These are phyloP conservation scores for Ophiognomonia clavigignenti-juglandacearum DNA, from an alignment of 2,329 filamentous ascomycete genomes.

Conservation along the genomic window DNA sequence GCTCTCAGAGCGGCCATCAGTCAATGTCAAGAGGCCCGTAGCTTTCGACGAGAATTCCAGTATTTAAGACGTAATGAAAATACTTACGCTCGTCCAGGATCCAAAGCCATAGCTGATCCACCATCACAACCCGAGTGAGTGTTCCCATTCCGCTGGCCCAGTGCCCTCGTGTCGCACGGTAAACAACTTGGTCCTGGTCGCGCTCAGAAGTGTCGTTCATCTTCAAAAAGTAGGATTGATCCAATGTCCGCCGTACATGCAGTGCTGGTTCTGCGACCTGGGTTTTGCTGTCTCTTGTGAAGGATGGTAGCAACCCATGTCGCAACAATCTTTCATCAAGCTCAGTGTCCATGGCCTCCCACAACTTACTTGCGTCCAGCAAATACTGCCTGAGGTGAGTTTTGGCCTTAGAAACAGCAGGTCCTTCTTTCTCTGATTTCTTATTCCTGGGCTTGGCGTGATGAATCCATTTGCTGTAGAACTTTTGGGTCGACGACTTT, in stretches of 20 bases:
- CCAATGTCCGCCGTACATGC: conserved; percentile 30
- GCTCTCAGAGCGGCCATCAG: too few relatives aligned
- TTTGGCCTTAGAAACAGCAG: too few relatives aligned
- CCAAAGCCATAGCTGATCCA: conserved; percentile 22
- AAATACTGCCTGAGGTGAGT: too few relatives aligned
- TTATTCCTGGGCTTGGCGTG: too few relatives aligned
- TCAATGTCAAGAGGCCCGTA: too few relatives aligned
- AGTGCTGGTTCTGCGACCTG: conserved; percentile 21
- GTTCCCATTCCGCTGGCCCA: conserved; percentile 16
- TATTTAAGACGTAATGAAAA: too few relatives aligned
- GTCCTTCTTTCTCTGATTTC: too few relatives aligned
- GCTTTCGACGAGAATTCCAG: too few relatives aligned
- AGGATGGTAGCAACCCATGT: not conserved
- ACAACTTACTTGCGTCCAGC: too few relatives aligned
- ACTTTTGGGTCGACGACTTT: too few relatives aligned
- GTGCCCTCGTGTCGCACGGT: conserved; percentile 20
- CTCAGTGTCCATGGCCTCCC: too few relatives aligned
- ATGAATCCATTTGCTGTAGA: too few relatives aligned
- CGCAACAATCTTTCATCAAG: not conserved
- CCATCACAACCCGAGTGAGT: conserved; percentile 24
- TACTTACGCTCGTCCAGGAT: conserved; percentile 23
- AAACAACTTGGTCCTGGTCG: conserved; percentile 26
- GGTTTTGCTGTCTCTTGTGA: conserved; percentile 16
- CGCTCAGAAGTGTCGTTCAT: conserved; percentile 27
- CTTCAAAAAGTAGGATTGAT: conserved; percentile 33